A percentile compares a stretch with the other conserved stretches of the same genome.
Evolutionary conservation across 495 filamentous ascomycete genomes (phyloP).

Genomic region (Daldinia decipiens): DNA sequence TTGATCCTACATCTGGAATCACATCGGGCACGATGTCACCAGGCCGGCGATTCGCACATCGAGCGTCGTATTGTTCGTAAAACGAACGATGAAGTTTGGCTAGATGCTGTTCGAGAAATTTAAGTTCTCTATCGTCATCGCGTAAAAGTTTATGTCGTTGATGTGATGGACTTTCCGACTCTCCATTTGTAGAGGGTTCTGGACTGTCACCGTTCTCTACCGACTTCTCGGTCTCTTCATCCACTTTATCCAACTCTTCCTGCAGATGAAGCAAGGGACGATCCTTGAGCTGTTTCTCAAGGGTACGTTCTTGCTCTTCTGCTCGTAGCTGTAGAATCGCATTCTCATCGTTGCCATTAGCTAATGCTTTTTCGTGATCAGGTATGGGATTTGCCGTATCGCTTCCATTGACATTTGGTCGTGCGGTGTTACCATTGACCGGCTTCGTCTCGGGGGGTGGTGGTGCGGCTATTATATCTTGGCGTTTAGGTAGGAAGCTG

Average conservation of each 20-base stretch:
- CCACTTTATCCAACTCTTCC: slow-evolving; percentile 84
- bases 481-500: slow-evolving; percentile 90
- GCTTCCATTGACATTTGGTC: slow-evolving; percentile 8
- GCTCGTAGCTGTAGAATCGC: slow-evolving; percentile 77
- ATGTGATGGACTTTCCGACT: slow-evolving; percentile 53
- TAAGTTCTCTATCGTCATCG: slow-evolving; percentile 85
- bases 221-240: slow-evolving; percentile 69
- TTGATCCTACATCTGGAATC: slow-evolving; percentile 86
- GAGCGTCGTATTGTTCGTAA: slow-evolving; percentile 79
- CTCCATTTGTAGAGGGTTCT: slow-evolving; percentile 36
- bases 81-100: slow-evolving; percentile 78
- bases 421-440: slow-evolving; percentile 29
- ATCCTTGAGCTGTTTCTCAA: slow-evolving; percentile 89
- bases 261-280: slow-evolving; percentile 88
- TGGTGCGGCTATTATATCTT: slow-evolving; percentile 68
- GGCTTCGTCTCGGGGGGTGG: slow-evolving; percentile 36
- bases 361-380: slow-evolving; percentile 57
- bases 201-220: slow-evolving; percentile 52
- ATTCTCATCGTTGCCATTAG: slow-evolving; percentile 75
- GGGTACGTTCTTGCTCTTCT: slow-evolving; percentile 81
- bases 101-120: slow-evolving; percentile 76
- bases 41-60: slow-evolving; percentile 41
- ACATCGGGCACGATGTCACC: slow-evolving; percentile 53
- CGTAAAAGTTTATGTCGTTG: slow-evolving; percentile 79
- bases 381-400: slow-evolving; percentile 11